Evolutionary conservation across 192 early-diverging fungal species (phyloP).

Genomic region (Mortierella hygrophila): DNA sequence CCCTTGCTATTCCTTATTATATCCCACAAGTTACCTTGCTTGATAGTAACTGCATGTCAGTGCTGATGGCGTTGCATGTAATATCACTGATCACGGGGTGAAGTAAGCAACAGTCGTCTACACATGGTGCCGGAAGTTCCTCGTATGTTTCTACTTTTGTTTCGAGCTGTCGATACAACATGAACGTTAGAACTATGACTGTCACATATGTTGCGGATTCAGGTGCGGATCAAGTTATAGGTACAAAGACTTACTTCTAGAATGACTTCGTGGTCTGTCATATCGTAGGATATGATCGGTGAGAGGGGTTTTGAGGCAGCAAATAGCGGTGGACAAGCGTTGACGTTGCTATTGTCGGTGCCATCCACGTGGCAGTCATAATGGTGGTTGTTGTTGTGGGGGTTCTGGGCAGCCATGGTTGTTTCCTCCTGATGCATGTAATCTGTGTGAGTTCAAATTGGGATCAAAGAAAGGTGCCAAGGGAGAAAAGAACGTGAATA

Average conservation of each 20-base stretch:
- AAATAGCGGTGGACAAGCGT: not conserved
- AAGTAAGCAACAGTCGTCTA: not conserved
- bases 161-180: not conserved
- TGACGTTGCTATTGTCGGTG: not conserved
- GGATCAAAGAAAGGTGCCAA: too few species aligned
- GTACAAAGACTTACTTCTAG: not conserved
- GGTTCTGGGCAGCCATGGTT: not conserved
- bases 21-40: not conserved
- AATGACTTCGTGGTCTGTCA: not conserved
- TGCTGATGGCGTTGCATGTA: not conserved
- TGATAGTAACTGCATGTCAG: not conserved
- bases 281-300: not conserved
- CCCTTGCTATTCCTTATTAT: not conserved
- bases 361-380: not conserved
- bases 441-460: too few species aligned
- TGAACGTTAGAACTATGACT: not conserved
- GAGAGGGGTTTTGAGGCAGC: not conserved
- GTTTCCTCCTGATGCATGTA: too few species aligned
- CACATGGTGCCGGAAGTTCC: not conserved
- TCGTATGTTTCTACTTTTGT: not conserved
- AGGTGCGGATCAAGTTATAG: not conserved
- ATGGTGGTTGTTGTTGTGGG: not conserved
- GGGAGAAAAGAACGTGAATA: too few species aligned
- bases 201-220: too few species aligned
- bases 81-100: not conserved